Evolutionary conservation across 2,329 filamentous ascomycete species (phyloP).

Genomic region (Rhynchosporium agropyri): DNA sequence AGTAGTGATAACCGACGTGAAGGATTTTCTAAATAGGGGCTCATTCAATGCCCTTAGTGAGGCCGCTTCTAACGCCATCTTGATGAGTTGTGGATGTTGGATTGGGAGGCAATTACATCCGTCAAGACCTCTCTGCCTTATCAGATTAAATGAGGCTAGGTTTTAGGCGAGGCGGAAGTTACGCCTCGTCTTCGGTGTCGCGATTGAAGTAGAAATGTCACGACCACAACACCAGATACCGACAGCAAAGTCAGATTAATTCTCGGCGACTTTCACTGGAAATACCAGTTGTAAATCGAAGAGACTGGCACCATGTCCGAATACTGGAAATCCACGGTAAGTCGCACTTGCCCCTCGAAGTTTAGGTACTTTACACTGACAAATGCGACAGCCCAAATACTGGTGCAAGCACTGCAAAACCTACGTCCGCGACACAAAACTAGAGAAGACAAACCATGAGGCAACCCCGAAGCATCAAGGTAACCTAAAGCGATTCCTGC

Average conservation of each 20-base stretch:
- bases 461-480: conserved; percentile 82
- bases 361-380: conserved; percentile 24
- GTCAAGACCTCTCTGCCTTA: conserved; percentile 16
- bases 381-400: conserved; percentile 69
- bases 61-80: conserved; percentile 35
- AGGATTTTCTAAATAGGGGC: conserved; percentile 31
- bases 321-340: conserved; percentile 94
- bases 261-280: background rate
- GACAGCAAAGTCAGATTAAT: no score
- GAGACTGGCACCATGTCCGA: conserved; percentile 70
- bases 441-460: conserved; percentile 89
- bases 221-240: background rate
- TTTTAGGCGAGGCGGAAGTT: conserved; percentile 29
- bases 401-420: conserved; percentile 97
- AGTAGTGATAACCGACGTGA: conserved; percentile 25
- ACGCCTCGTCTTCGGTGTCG: conserved; percentile 9
- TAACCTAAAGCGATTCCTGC: conserved; percentile 84
- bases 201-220: background rate
- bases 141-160: conserved; percentile 25
- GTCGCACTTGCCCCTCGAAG: conserved; percentile 28
- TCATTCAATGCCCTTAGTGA: conserved; percentile 34
- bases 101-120: background rate
- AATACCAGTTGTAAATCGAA: background rate
- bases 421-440: conserved; percentile 88
- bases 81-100: conserved; percentile 20